These are phyloP conservation scores for Geranium rotundifolium DNA, from an alignment of 345 rosid species.

Conservation along the genomic window DNA sequence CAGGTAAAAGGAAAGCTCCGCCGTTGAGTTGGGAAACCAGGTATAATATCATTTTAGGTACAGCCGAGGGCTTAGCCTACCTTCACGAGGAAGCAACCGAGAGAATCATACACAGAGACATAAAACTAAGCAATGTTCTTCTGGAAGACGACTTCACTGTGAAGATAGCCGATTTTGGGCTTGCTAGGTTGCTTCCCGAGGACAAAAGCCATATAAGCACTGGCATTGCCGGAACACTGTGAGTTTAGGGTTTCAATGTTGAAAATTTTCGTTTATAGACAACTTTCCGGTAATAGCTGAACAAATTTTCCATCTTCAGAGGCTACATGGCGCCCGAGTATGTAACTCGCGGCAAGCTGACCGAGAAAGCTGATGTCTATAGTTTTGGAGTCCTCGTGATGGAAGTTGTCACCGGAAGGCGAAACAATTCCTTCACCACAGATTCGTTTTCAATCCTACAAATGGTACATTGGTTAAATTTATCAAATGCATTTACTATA, in stretches of 20 bases:
- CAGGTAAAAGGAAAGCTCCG: slow-evolving; percentile 34
- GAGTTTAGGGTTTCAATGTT: slow-evolving; percentile 13
- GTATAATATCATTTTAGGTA: slow-evolving; percentile 47
- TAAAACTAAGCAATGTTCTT: slow-evolving; percentile 65
- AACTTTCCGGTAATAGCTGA: not conserved
- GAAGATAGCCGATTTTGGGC: slow-evolving; percentile 89
- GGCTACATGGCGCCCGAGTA: slow-evolving; percentile 97
- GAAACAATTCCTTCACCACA: slow-evolving; percentile 30
- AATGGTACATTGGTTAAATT: slow-evolving; percentile 26
- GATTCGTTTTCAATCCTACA: slow-evolving; percentile 42
- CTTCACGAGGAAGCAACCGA: slow-evolving; percentile 67
- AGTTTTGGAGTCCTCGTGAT: slow-evolving; percentile 72
- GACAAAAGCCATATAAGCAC: slow-evolving; percentile 66
- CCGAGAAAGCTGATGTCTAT: slow-evolving; percentile 80
- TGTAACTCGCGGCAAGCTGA: slow-evolving; percentile 55
- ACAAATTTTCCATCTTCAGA: slow-evolving; percentile 19
- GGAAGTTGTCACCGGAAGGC: slow-evolving; percentile 56
- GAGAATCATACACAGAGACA: slow-evolving; percentile 85
- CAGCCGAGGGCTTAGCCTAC: slow-evolving; percentile 72
- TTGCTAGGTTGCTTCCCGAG: slow-evolving; percentile 63
- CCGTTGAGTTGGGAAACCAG: slow-evolving; percentile 50
- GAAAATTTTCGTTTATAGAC: not conserved
- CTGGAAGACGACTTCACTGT: slow-evolving; percentile 58
- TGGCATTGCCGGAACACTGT: slow-evolving; percentile 81
- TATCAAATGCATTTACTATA: not conserved